Evolutionary conservation across 306 rosid genomes (phyloP), one percentile per base, ranked within the genome.

Genomic region (Morella rubra): DNA sequence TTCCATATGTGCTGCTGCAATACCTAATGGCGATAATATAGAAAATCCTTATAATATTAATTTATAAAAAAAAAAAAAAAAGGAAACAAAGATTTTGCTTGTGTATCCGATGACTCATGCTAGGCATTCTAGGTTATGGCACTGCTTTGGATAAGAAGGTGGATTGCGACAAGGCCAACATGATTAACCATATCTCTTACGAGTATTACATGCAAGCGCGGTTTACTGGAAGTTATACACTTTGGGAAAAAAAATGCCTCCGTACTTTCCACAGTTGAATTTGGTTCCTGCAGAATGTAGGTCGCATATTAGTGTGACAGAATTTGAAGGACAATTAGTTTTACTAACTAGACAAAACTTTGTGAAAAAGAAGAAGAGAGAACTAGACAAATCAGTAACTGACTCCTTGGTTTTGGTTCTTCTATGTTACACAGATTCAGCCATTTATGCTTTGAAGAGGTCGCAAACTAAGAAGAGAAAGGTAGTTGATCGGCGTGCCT

Each of bases 401-500:
- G 44, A 74, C 42, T 74, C 65, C 73, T 77, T 75, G 47, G 77
- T 53, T 80, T 76, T 61, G 47, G 52, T 41, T 62, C n/a, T 69
- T 79, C 77, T 37, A 53, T 69, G 64, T 60, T 54, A 73, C 68
- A 40, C 89, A 94, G 95, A 91, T 77, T 68, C 90, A 2, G 90
- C 90, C 44, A 72, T 92, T 50, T 88, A 90, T 85, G 89, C 95
- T 44, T 73, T 89, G 81, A 89, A 88, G 69, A 88, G 80, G 79
- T 65, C 69, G 84, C 98, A 89, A 78, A 79, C 87, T 7, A 94
- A 94, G 87, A 94, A 94, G 87, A 81, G 96, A 77, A 94, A 94
- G 81, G 81, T 89, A 11, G 96, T 94, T 0, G 96, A 94, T 77
- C 89, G 96, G 24, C 94, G 95, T 4, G 98, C 97, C 56, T 92